Base-by-base conservation (phyloP, 306 rosid species). In the Begonia loranthoides region DNA sequence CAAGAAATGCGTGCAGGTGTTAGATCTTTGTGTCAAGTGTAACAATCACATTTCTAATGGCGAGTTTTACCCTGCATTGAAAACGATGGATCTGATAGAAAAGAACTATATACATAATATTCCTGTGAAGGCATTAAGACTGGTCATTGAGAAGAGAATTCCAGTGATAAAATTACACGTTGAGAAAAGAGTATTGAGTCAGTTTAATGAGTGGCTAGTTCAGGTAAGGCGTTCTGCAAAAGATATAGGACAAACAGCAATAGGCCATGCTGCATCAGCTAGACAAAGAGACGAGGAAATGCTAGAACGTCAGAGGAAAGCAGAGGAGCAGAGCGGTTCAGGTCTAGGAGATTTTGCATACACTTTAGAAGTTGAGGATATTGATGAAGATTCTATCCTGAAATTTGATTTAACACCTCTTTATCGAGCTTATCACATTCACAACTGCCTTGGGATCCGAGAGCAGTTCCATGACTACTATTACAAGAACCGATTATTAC, bases 381-480 rank as follows among this genome's bases (percentile, higher is more conserved):
- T 67, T 56, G 87, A 72, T 17, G 88, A 90, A 48, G 95, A 90
- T 49, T 78, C 86, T 24, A 69, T 64, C 24, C 53, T 78, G 65
- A 76, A 78, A 61, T 77, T 90, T 58, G 95, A 90, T 65, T 75
- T 90, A 41, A 83, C 94, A 11, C 95, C 94, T 45, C 77, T 90
- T 49, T 90, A 86, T 48, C 93, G 99, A 10, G 99, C 99, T 56
- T 80, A 80, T 72, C 87, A 90, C 62, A 86, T 90, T 55, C 94
- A 90, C 63, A 58, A 68, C 59, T 90, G 94, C 66, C 55, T 90
- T 22, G 99, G 99, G 39, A 73, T 86, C 56, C 78, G 43, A 58
- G 82, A 80, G 53, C 87, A 83, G 68, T 90, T 90, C 65, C 87
- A 78, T 60, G 75, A 82, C 6, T 90, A 85, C 59, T 90, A 90